phyloP scores from a whole-genome alignment of 2,329 filamentous ascomycete species.

The Colletotrichum gloeosporioides region DNA sequence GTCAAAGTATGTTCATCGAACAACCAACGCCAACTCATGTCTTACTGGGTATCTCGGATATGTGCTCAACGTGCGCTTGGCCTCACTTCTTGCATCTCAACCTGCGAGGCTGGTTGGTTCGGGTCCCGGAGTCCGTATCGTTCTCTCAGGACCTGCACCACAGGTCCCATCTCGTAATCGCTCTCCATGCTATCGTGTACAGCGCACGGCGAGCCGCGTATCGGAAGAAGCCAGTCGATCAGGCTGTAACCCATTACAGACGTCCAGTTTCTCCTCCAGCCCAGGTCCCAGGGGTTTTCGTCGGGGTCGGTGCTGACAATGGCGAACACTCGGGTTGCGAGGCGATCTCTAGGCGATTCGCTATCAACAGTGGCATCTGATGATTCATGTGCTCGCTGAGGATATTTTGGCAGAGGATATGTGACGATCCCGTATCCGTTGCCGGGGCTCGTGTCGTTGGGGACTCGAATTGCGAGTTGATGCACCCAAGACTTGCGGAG shows the following conservation, averaged over 20 bases:
- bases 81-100: conserved; percentile 34
- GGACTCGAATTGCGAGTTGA: conserved; percentile 77
- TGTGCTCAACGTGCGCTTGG: neutral
- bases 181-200: conserved; percentile 69
- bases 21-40: neutral
- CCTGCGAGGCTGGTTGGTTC: conserved; percentile 24
- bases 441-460: conserved; percentile 48
- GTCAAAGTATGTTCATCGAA: neutral
- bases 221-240: conserved; percentile 81
- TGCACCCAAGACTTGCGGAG: conserved; percentile 68
- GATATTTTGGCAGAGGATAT: conserved; percentile 56
- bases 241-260: conserved; percentile 77
- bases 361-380: neutral
- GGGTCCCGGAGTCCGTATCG: conserved; percentile 39
- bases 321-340: conserved; percentile 73
- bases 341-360: conserved; percentile 36
- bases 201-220: conserved; percentile 76
- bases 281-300: conserved; percentile 87
- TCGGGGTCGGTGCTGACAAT: conserved; percentile 75
- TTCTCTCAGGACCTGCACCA: conserved; percentile 61
- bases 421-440: conserved; percentile 57
- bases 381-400: conserved; percentile 12
- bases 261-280: conserved; percentile 72
- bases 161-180: conserved; percentile 71
- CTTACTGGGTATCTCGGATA: neutral